Conservation (phyloP, 371 early-diverging fungal genomes). For the Funneliformis caledonium region DNA sequence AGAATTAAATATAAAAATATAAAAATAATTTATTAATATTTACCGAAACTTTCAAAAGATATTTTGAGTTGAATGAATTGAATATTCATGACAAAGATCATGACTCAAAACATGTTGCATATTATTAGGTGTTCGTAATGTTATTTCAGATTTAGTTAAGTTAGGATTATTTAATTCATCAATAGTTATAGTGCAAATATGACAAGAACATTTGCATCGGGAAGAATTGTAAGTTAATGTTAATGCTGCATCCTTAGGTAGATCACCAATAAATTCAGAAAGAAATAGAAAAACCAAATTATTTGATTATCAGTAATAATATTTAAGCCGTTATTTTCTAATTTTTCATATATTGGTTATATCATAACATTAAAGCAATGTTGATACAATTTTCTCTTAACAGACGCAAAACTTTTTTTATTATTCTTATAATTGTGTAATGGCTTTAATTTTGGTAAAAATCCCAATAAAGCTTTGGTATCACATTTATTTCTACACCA, state of each 20-base stretch:
- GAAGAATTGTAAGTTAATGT: background rate
- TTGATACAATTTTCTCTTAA: background rate
- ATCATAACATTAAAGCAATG: background rate
- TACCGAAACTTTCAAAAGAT: background rate
- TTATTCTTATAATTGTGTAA: background rate
- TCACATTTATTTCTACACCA: background rate
- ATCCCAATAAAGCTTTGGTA: background rate
- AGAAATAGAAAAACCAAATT: background rate
- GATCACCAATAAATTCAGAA: background rate
- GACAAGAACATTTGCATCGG: background rate
- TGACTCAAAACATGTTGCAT: background rate
- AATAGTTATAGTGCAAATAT: background rate
- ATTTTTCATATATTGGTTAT: background rate
- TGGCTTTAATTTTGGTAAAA: background rate
- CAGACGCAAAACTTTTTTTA: background rate
- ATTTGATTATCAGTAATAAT: background rate
- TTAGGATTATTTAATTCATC: background rate
- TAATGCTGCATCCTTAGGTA: background rate
- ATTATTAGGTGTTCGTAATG: background rate
- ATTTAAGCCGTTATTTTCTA: background rate
- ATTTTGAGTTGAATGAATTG: background rate
- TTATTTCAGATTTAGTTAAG: background rate
- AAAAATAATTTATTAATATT: background rate
- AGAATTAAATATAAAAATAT: too few species aligned
- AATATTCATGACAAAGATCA: background rate